A percentile compares a stretch with the other conserved stretches of the same genome.
Conservation (phyloP, 2,329 filamentous ascomycete genomes). For the Talaromyces funiculosus region DNA sequence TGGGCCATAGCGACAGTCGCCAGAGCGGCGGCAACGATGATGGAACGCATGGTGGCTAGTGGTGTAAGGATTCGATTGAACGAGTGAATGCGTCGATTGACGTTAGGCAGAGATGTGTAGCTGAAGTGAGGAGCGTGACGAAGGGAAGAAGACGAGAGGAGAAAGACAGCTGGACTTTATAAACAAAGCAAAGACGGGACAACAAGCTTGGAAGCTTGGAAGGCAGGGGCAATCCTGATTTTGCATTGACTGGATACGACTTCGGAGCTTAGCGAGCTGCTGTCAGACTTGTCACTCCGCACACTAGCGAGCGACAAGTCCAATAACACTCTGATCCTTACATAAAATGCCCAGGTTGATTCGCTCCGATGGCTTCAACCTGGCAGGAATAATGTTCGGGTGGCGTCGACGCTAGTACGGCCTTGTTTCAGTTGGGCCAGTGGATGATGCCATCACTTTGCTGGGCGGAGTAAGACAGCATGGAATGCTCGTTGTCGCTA, state of each 20-base stretch:
- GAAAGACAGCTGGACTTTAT: neutral
- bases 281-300: neutral
- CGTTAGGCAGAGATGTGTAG: neutral
- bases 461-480: neutral
- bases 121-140: neutral
- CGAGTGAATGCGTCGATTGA: neutral
- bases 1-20: constrained; percentile 40
- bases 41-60: constrained; percentile 47
- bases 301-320: neutral
- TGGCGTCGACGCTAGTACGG: constrained; percentile 5
- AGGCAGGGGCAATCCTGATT: constrained; percentile 6
- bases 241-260: neutral
- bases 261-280: too few relatives aligned
- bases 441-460: constrained; percentile 1
- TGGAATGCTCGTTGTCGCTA: neutral
- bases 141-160: neutral
- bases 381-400: neutral
- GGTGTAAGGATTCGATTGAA: neutral
- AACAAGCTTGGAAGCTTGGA: neutral
- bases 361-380: neutral
- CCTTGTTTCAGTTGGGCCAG: constrained; percentile 6
- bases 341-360: neutral
- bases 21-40: constrained; percentile 39
- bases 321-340: constrained; percentile 5
- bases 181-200: neutral